Evolutionary conservation across 495 filamentous ascomycete species (phyloP).

Genomic region (Penicillium pulvis): DNA sequence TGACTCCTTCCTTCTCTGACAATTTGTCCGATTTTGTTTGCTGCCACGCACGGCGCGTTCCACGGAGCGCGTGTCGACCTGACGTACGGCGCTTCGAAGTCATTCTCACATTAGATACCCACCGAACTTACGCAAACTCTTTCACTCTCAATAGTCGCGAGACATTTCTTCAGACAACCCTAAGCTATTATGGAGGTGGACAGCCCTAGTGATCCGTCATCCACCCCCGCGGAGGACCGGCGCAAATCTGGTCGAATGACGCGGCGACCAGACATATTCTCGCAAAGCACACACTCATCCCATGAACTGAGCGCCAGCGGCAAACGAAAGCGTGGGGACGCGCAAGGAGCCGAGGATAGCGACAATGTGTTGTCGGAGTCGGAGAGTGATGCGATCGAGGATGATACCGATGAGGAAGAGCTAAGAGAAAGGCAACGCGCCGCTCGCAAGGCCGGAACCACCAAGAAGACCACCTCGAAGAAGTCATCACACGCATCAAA

Average conservation of each 20-base stretch:
- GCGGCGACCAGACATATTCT: slow-evolving; percentile 70
- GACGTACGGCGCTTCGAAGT: slow-evolving; percentile 8
- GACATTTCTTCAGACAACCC: not conserved
- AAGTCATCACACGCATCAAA: slow-evolving; percentile 41
- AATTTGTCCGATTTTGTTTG: slow-evolving; percentile 13
- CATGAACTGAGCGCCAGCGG: slow-evolving; percentile 35
- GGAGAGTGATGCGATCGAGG: slow-evolving; percentile 51
- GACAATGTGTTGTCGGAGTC: slow-evolving; percentile 60
- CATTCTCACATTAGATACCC: not conserved
- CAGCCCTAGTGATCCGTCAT: slow-evolving; percentile 28
- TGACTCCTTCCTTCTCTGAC: not conserved
- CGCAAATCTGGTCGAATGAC: slow-evolving; percentile 83
- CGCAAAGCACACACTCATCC: slow-evolving; percentile 39
- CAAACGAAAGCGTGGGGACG: slow-evolving; percentile 58
- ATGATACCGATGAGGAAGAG: slow-evolving; percentile 69
- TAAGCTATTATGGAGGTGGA: slow-evolving; percentile 38
- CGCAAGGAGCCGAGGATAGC: slow-evolving; percentile 43
- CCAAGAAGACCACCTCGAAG: slow-evolving; percentile 62
- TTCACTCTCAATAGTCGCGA: not conserved
- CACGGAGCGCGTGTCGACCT: slow-evolving; percentile 30
- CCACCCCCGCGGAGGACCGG: slow-evolving; percentile 55
- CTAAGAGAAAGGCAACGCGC: slow-evolving; percentile 57
- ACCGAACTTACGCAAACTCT: not conserved
- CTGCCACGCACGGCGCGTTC: slow-evolving; percentile 31
- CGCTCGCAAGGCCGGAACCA: slow-evolving; percentile 42